A percentile compares a stretch with the other conserved stretches of the same genome.
phyloP scores from a whole-genome alignment of 306 rosid genomes.

The Begonia loranthoides region DNA sequence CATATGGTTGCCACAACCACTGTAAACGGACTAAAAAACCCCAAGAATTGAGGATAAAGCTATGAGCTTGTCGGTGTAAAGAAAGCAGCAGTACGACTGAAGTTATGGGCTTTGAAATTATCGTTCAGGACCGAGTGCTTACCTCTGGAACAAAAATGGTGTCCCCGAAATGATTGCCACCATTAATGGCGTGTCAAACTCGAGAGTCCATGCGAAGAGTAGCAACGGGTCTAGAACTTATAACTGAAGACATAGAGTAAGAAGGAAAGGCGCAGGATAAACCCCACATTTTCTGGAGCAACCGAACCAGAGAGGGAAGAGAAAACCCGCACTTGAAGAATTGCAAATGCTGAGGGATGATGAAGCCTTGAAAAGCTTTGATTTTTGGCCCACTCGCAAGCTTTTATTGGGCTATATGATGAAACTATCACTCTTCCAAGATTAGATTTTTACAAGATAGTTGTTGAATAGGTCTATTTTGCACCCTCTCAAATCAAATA shows the following conservation, averaged over 20 bases:
- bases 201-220: conserved; percentile 19
- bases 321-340: neutral
- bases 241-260: conserved; percentile 25
- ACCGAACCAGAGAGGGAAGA: too few species aligned
- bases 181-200: conserved; percentile 15
- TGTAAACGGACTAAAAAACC: neutral
- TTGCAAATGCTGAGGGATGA: too few species aligned
- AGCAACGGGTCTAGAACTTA: conserved; percentile 20
- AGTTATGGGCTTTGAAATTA: neutral
- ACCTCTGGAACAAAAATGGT: conserved; percentile 71
- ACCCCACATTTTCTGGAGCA: conserved; percentile 22
- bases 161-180: conserved; percentile 11
- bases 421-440: too few species aligned
- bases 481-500: too few species aligned
- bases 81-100: neutral
- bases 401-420: too few species aligned
- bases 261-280: conserved; percentile 28
- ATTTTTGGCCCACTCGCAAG: too few species aligned
- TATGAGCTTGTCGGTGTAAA: neutral
- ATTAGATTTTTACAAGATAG: too few species aligned
- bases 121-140: neutral
- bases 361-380: too few species aligned
- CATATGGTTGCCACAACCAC: too few species aligned
- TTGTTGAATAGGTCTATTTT: too few species aligned
- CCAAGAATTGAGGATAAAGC: too few species aligned